Percentiles rank a stretch among this genome's conserved stretches.
These are phyloP conservation scores for Rosa rugosa DNA, from an alignment of 306 rosid genomes.

Conservation along the genomic window DNA sequence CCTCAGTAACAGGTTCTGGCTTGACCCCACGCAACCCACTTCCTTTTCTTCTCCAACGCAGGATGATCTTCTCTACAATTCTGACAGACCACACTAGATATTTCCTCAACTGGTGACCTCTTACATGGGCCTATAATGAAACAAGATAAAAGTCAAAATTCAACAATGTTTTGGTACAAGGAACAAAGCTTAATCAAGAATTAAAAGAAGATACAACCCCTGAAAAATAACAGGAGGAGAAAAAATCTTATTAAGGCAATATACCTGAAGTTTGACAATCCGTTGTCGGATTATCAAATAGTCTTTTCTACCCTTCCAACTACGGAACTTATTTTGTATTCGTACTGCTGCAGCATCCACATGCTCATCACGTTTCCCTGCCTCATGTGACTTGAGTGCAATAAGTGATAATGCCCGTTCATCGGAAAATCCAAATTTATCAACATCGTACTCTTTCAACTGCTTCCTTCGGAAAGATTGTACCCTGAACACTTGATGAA, in stretches of 20 bases:
- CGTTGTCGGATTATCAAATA: conserved; percentile 60
- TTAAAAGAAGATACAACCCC: conserved; percentile 1
- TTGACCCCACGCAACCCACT: conserved; percentile 86
- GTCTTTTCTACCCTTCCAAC: conserved; percentile 83
- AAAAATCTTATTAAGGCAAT: neutral
- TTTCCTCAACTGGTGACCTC: conserved; percentile 93
- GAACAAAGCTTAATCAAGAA: neutral
- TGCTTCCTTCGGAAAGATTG: conserved; percentile 85
- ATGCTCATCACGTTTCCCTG: conserved; percentile 45
- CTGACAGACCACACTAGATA: conserved; percentile 73
- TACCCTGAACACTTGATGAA: conserved; percentile 75
- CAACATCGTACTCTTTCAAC: conserved; percentile 42
- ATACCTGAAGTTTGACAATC: conserved; percentile 88
- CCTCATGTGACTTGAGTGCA: conserved; percentile 41
- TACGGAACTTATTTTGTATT: conserved; percentile 77
- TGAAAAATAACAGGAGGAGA: neutral
- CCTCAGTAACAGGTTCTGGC: conserved; percentile 51
- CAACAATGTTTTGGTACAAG: neutral
- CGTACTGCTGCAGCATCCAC: conserved; percentile 70
- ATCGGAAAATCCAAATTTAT: conserved; percentile 50
- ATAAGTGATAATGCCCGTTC: conserved; percentile 60
- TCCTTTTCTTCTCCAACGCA: conserved; percentile 89
- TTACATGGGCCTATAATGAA: conserved; percentile 68
- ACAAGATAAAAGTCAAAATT: conserved; percentile 24
- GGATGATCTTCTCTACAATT: conserved; percentile 75